A percentile compares a stretch with the other conserved stretches of the same genome.
phyloP scores from a whole-genome alignment of 345 rosid genomes.

The Orychophragmus violaceus region DNA sequence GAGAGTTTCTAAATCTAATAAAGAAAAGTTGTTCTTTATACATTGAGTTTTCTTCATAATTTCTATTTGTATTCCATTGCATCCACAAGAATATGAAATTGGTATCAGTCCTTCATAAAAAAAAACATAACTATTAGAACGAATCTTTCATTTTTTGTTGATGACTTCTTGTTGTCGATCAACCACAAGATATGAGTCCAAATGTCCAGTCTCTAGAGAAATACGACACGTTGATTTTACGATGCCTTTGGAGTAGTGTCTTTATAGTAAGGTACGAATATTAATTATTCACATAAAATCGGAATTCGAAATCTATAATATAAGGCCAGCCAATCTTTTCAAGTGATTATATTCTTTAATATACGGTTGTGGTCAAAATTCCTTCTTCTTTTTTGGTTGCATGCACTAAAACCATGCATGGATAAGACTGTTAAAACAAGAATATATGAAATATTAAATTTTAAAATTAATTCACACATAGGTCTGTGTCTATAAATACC shows the following conservation, averaged over 20 bases:
- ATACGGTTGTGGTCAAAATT: conserved; percentile 21
- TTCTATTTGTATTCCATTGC: conserved; percentile 19
- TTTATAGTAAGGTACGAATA: conserved; percentile 15
- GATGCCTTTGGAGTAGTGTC: neutral
- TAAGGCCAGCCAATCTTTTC: conserved; percentile 20
- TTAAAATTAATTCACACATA: neutral
- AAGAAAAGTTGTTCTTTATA: no score
- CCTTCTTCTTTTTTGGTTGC: neutral
- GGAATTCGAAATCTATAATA: neutral
- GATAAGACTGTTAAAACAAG: neutral
- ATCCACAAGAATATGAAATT: neutral
- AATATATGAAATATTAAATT: neutral
- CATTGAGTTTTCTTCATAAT: no score
- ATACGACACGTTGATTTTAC: conserved; percentile 5
- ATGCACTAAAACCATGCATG: conserved; percentile 20
- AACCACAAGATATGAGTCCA: conserved; percentile 7
- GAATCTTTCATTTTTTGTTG: neutral
- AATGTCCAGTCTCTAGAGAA: neutral
- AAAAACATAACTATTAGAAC: neutral
- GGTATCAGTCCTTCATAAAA: neutral
- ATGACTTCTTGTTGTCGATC: neutral
- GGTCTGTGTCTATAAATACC: conserved; percentile 14
- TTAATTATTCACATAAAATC: conserved; percentile 12
- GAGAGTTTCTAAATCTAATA: no score
- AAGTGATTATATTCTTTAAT: conserved; percentile 4